Evolutionary conservation across 208 protist genomes (phyloP).

Genomic region (Kentomonas sorsogonicus): DNA sequence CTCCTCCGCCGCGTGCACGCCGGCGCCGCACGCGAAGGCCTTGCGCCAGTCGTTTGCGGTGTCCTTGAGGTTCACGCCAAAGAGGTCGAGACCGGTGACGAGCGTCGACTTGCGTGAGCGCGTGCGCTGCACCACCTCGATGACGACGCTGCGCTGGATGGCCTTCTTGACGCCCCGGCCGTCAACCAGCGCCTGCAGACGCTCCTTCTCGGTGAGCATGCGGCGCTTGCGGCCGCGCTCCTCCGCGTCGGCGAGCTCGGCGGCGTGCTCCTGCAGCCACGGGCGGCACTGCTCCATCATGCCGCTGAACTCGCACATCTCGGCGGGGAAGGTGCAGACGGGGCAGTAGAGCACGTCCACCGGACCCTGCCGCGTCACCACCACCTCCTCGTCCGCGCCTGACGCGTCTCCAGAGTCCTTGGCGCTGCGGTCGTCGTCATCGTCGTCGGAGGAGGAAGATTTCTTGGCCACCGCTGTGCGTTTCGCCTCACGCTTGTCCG

Average conservation of each 20-base stretch:
- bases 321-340: slow-evolving; percentile 86
- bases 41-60: slow-evolving; percentile 77
- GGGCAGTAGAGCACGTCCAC: slow-evolving; percentile 89
- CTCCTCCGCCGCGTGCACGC: slow-evolving; percentile 59
- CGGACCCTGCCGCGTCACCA: slow-evolving; percentile 32
- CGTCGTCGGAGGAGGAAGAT: slow-evolving; percentile 16
- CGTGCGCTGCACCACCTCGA: slow-evolving; percentile 54
- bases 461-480: too few relatives aligned
- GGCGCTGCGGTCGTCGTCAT: slow-evolving; percentile 17
- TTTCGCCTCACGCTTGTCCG: too few relatives aligned
- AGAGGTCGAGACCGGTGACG: slow-evolving; percentile 81
- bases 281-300: slow-evolving; percentile 89
- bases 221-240: slow-evolving; percentile 74
- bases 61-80: slow-evolving; percentile 84
- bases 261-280: slow-evolving; percentile 83
- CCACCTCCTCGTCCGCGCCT: slow-evolving; percentile 21
- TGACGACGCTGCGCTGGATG: slow-evolving; percentile 60
- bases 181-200: slow-evolving; percentile 67
- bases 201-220: slow-evolving; percentile 78
- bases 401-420: slow-evolving; percentile 17
- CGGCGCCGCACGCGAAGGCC: slow-evolving; percentile 76
- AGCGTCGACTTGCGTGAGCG: slow-evolving; percentile 66
- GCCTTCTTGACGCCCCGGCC: slow-evolving; percentile 78
- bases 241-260: slow-evolving; percentile 75
- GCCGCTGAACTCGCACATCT: slow-evolving; percentile 90